These are phyloP conservation scores for Scedosporium apiospermum DNA, from an alignment of 2,329 filamentous ascomycete genomes.

Conservation along the genomic window DNA sequence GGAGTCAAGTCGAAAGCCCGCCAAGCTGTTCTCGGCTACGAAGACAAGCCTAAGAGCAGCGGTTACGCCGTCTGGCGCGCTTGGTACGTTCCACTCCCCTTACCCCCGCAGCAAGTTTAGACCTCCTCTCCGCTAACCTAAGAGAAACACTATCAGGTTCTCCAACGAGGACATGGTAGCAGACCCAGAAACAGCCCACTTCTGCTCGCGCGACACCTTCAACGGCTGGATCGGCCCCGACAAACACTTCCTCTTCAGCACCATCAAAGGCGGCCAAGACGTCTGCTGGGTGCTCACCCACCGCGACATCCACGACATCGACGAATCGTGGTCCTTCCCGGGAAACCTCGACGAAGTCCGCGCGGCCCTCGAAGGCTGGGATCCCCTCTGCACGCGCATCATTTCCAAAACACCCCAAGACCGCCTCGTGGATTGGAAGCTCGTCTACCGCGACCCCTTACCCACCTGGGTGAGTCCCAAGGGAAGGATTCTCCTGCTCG, in stretches of 20 bases:
- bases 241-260: conserved; percentile 47
- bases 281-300: conserved; percentile 52
- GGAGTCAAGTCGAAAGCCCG: conserved; percentile 44
- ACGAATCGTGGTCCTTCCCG: conserved; percentile 45
- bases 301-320: conserved; percentile 41
- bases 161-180: conserved; percentile 39
- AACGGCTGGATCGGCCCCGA: conserved; percentile 50
- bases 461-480: conserved; percentile 28
- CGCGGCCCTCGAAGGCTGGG: conserved; percentile 40
- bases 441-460: conserved; percentile 38
- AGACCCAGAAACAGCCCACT: conserved; percentile 41
- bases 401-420: conserved; percentile 32
- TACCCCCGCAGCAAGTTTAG: not conserved
- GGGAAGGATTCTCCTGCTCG: conserved; percentile 26
- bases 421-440: conserved; percentile 37
- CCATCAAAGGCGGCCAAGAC: conserved; percentile 44
- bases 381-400: conserved; percentile 22
- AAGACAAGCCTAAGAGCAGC: conserved; percentile 39
- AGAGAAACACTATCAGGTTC: conserved; percentile 19
- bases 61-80: conserved; percentile 44
- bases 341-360: conserved; percentile 42
- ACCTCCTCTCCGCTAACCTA: not conserved
- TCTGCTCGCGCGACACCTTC: conserved; percentile 47
- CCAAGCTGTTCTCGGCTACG: conserved; percentile 39
- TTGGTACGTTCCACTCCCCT: conserved; percentile 28